Percentiles rank a stretch among this genome's conserved stretches.
phyloP scores from a whole-genome alignment of 2,329 filamentous ascomycete genomes.

The Epichloe coenophiala region DNA sequence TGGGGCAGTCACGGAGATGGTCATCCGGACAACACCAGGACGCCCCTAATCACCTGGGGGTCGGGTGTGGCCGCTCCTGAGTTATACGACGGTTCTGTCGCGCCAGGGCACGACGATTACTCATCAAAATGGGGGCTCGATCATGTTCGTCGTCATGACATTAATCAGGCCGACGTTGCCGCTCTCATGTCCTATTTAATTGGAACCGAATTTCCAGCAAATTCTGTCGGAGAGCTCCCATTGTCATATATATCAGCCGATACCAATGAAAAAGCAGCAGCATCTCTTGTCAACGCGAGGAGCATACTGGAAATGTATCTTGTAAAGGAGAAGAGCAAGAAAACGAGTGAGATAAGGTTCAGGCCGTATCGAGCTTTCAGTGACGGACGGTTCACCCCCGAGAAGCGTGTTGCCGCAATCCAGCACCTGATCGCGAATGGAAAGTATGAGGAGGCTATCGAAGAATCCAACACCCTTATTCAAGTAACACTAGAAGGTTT shows the following conservation, averaged over 20 bases:
- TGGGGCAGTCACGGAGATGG: constrained; percentile 98
- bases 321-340: constrained; percentile 83
- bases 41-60: constrained; percentile 90
- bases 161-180: constrained; percentile 85
- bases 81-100: constrained; percentile 37
- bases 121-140: constrained; percentile 82
- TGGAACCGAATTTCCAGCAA: constrained; percentile 82
- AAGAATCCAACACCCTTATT: constrained; percentile 63
- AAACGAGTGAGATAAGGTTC: constrained; percentile 61
- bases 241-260: constrained; percentile 65
- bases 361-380: constrained; percentile 60
- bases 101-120: constrained; percentile 80
- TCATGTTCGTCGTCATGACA: constrained; percentile 73
- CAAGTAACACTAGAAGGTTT: constrained; percentile 67
- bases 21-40: constrained; percentile 92
- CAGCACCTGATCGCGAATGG: constrained; percentile 50
- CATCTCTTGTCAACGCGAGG: constrained; percentile 69
- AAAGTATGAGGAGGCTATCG: constrained; percentile 63
- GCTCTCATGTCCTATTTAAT: constrained; percentile 89
- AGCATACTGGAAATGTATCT: constrained; percentile 91
- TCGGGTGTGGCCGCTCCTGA: constrained; percentile 68
- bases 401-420: constrained; percentile 56
- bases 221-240: constrained; percentile 88
- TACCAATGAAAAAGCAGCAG: constrained; percentile 66
- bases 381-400: constrained; percentile 44